A percentile compares a stretch with the other conserved stretches of the same genome.
Conservation (phyloP, 208 protist genomes). For the Naegleria fowleri region DNA sequence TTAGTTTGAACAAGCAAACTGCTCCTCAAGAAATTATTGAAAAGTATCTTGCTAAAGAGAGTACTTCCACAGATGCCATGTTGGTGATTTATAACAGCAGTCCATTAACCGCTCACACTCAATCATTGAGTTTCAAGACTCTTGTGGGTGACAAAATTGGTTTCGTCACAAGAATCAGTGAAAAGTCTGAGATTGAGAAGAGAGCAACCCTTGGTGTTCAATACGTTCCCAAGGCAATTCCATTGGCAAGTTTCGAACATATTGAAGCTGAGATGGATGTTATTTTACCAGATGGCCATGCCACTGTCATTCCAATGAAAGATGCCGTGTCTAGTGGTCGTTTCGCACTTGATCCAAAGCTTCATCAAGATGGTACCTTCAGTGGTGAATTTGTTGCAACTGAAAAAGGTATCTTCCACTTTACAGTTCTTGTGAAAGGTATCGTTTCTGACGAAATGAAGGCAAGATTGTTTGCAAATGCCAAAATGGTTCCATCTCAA, state of each 20-base stretch:
- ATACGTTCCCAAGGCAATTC: background rate
- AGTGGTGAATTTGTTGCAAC: background rate
- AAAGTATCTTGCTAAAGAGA: background rate
- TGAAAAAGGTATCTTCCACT: background rate
- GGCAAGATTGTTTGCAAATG: no score
- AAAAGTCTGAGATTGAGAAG: background rate
- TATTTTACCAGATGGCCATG: background rate
- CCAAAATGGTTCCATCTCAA: background rate
- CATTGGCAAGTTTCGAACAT: background rate
- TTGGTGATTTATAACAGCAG: background rate
- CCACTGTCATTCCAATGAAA: background rate
- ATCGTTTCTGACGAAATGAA: background rate
- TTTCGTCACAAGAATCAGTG: background rate
- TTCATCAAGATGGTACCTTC: slow-evolving; percentile 5
- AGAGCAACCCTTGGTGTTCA: background rate
- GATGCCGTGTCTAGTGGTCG: background rate
- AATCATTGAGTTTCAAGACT: background rate
- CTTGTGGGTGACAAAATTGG: background rate
- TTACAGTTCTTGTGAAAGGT: background rate
- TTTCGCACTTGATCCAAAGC: background rate
- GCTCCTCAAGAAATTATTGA: background rate
- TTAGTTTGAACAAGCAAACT: background rate
- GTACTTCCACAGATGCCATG: background rate
- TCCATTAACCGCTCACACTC: background rate
- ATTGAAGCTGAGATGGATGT: background rate